These are phyloP conservation scores for Bidens hawaiensis DNA, from an alignment of 140 eudicot species.

Conservation along the genomic window DNA sequence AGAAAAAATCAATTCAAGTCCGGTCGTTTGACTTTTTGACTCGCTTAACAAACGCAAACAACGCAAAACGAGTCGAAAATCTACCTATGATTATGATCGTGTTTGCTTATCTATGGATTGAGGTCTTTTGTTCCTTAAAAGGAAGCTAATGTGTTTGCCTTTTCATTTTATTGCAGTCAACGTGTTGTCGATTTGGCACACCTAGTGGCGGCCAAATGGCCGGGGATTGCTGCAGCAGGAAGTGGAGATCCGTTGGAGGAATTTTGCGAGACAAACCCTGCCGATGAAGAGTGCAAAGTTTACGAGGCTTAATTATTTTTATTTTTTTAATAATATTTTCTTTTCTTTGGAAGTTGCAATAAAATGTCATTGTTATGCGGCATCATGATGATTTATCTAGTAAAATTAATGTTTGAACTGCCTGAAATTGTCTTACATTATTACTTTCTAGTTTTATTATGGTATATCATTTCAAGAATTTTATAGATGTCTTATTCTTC, in stretches of 20 bases:
- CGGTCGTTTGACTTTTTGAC: neutral
- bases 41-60: too few relatives aligned
- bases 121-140: neutral
- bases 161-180: slow-evolving; percentile 53
- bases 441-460: too few relatives aligned
- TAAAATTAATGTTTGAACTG: too few relatives aligned
- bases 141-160: neutral
- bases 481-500: too few relatives aligned
- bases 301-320: slow-evolving; percentile 51
- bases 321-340: neutral
- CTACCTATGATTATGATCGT: too few relatives aligned
- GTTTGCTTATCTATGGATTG: too few relatives aligned
- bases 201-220: slow-evolving; percentile 88
- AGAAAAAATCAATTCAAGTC: neutral
- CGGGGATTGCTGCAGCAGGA: slow-evolving; percentile 47
- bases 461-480: too few relatives aligned
- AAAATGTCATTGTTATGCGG: slow-evolving; percentile 14
- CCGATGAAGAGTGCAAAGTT: slow-evolving; percentile 88
- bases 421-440: too few relatives aligned
- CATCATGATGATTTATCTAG: slow-evolving; percentile 17
- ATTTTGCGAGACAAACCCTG: slow-evolving; percentile 75
- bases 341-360: neutral
- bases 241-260: slow-evolving; percentile 91
- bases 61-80: too few relatives aligned
- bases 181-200: slow-evolving; percentile 97